These are phyloP conservation scores for Fagus sylvatica DNA, from an alignment of 306 rosid genomes.

Conservation along the genomic window DNA sequence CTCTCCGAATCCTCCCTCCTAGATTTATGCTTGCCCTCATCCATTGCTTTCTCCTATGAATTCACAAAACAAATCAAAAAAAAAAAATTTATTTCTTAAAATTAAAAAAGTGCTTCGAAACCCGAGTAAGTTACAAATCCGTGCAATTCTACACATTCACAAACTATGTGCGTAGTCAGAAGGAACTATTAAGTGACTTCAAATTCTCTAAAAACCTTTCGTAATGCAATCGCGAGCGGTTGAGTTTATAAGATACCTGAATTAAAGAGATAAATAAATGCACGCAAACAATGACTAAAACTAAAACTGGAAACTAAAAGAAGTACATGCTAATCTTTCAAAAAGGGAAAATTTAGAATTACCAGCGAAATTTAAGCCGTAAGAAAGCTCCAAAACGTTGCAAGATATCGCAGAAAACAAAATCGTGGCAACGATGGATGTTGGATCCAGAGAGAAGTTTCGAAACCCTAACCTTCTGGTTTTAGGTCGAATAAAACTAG, in stretches of 20 bases:
- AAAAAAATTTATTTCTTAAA: background rate
- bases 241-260: background rate
- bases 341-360: background rate
- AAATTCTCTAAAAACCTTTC: background rate
- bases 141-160: too few relatives aligned
- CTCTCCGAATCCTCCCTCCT: slow-evolving; percentile 51
- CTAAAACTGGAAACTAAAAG: too few relatives aligned
- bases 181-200: background rate
- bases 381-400: too few relatives aligned
- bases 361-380: too few relatives aligned
- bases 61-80: background rate
- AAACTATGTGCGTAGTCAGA: background rate
- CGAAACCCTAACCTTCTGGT: too few relatives aligned
- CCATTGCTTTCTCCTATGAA: slow-evolving; percentile 48
- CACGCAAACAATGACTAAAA: background rate
- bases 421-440: too few relatives aligned
- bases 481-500: too few relatives aligned
- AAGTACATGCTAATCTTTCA: background rate
- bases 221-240: background rate
- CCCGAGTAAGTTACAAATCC: too few relatives aligned
- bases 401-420: too few relatives aligned
- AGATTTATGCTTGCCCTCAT: slow-evolving; percentile 60
- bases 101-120: background rate
- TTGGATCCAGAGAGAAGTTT: too few relatives aligned
- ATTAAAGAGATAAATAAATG: background rate